Evolutionary conservation across 495 filamentous ascomycete species (phyloP).

Genomic region (Penicillium fimorum): DNA sequence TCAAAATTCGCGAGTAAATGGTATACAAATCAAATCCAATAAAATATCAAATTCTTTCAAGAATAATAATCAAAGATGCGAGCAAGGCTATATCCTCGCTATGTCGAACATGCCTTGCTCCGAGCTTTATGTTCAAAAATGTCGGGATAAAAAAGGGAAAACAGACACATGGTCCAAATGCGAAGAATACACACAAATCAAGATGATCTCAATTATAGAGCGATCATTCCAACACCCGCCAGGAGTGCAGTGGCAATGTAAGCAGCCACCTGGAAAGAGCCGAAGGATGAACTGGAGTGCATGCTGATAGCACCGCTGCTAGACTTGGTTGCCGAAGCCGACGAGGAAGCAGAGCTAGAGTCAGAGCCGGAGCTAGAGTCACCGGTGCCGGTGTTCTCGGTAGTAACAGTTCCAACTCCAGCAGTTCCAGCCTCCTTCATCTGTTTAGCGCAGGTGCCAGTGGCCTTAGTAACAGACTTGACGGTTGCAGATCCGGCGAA

Average conservation of each 20-base stretch:
- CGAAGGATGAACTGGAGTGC: constrained; percentile 40
- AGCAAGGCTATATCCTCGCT: background rate
- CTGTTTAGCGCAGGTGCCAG: constrained; percentile 53
- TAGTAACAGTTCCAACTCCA: constrained; percentile 64
- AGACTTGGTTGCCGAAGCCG: constrained; percentile 39
- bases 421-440: constrained; percentile 60
- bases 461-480: constrained; percentile 46
- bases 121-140: background rate
- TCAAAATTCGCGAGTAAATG: background rate
- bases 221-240: constrained; percentile 70
- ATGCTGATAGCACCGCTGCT: constrained; percentile 36
- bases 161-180: background rate
- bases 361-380: constrained; percentile 19
- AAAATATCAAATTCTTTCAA: no score
- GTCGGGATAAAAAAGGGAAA: background rate
- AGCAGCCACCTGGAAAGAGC: constrained; percentile 60
- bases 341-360: constrained; percentile 22
- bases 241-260: constrained; percentile 64
- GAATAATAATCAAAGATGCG: background rate
- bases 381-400: constrained; percentile 47
- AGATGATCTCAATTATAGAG: constrained; percentile 52
- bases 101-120: background rate
- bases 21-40: background rate
- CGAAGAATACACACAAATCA: background rate
- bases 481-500: constrained; percentile 68